These are phyloP conservation scores for Polytrichum commune DNA, from an alignment of 225 moss, liverwort and hornwort genomes.

Conservation along the genomic window DNA sequence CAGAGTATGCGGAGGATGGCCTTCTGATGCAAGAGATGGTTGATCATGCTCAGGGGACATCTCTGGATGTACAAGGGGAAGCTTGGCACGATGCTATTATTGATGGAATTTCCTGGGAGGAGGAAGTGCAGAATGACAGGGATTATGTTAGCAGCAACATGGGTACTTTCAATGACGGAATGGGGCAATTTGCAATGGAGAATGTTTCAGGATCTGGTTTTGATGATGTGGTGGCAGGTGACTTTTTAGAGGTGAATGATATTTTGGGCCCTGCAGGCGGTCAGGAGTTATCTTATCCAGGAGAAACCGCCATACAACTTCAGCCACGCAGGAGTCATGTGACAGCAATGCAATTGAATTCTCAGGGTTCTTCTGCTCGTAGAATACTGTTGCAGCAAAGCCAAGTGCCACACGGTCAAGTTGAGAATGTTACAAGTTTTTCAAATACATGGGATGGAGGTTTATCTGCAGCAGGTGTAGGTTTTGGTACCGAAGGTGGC, in stretches of 20 bases:
- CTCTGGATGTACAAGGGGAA: constrained; percentile 6
- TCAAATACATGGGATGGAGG: neutral
- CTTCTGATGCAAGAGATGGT: constrained; percentile 30
- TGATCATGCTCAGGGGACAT: constrained; percentile 7
- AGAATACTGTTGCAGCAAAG: constrained; percentile 31
- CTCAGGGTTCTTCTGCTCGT: constrained; percentile 37
- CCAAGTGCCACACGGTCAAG: constrained; percentile 2
- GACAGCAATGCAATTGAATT: constrained; percentile 22
- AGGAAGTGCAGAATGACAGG: neutral
- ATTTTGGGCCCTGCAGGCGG: neutral
- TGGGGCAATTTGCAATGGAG: neutral
- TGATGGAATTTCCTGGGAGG: constrained; percentile 4
- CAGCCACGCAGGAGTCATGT: constrained; percentile 20
- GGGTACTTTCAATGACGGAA: neutral
- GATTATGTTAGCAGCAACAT: neutral
- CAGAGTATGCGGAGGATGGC: constrained; percentile 8
- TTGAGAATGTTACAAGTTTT: constrained; percentile 1
- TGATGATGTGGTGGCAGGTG: constrained; percentile 9
- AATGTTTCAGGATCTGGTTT: neutral
- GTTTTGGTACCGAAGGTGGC: neutral
- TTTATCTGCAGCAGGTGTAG: constrained; percentile 6
- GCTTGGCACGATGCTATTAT: constrained; percentile 36
- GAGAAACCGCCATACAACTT: constrained; percentile 24
- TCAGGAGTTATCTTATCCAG: neutral
- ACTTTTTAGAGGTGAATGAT: constrained; percentile 52